phyloP scores from a whole-genome alignment of 2,329 filamentous ascomycete genomes.

The Lasiodiplodia citricola region DNA sequence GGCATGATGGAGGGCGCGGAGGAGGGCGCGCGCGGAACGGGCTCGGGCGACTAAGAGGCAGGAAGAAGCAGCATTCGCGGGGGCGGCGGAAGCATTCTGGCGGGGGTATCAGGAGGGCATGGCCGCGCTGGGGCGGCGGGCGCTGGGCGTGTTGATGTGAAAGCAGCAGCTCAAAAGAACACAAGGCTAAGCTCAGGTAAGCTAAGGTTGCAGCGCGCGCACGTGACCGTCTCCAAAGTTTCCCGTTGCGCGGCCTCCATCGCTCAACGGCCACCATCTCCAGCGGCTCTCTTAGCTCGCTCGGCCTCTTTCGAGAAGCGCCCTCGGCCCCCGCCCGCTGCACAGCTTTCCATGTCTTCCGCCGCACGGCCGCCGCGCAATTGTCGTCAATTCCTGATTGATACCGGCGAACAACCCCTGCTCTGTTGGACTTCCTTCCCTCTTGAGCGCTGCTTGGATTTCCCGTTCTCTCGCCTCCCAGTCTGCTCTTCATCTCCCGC shows the following conservation, averaged over 20 bases:
- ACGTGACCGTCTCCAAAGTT: conserved; percentile 19
- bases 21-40: conserved; percentile 36
- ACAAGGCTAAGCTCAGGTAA: not conserved
- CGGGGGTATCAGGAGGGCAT: conserved; percentile 20
- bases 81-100: conserved; percentile 22
- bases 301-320: not conserved
- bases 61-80: conserved; percentile 14
- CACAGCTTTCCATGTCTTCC: conserved; percentile 21
- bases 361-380: conserved; percentile 6
- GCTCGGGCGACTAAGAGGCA: conserved; percentile 39
- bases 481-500: conserved; percentile 11
- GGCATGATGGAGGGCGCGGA: conserved; percentile 46
- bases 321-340: not conserved
- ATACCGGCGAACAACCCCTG: conserved; percentile 20
- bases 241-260: conserved; percentile 19
- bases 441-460: conserved; percentile 21
- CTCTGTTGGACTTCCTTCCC: conserved; percentile 24
- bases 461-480: conserved; percentile 5
- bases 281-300: not conserved
- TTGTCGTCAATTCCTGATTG: conserved; percentile 21
- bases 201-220: not conserved
- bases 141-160: not conserved
- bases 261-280: conserved; percentile 3
- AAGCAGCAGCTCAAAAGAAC: not conserved
- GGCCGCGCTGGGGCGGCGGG: conserved; percentile 10